Base-by-base conservation (phyloP, 768 basidiomycete species). In the Mycena epipterygia region DNA sequence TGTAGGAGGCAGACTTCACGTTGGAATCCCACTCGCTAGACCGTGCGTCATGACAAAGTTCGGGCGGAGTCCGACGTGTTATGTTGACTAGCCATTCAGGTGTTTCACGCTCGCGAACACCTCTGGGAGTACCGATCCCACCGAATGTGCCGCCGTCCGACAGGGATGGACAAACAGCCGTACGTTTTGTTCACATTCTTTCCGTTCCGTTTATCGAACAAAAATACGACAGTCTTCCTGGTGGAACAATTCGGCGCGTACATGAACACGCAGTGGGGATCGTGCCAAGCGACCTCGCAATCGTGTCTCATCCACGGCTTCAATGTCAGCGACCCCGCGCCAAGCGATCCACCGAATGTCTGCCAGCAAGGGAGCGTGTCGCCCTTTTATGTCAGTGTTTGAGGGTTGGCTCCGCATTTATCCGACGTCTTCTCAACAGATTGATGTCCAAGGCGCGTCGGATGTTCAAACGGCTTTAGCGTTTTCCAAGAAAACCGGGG, bases 211-310 rank as follows among this genome's bases (percentile, higher is more conserved):
- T 23, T 19, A 11, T 25, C 35, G 21, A 16, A 44, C 19, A 3
- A 14, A 4, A 44, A 44, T 6, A 14, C 16, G 23, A 27, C 27
- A 76, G 76, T 56, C 9, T 73, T 74, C 46, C 70, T 74, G 5
- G 64, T 69, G 25, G 69, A 70, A n/a, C 35, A 62, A 19, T 73
- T 74, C 35, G 75, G 74, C 44, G 74, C 69, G 17, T 76, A 73
- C 61, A 67, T 75, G 60, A 71, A 75, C 35, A 61, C 79, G 2
- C 80, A 84, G 72, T 83, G 82, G 83, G 84, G 82, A 68, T 81
- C 82, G 12, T 85, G 84, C 70, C 81, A 84, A 67, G 46, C 68
- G 39, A 76, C 71, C 8, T 55, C 72, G 0, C 67, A 78, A 21
- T 70, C 75, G 2, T 85, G 84, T 61, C 61, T 82, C 14, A 77